Base-by-base conservation (phyloP, 306 rosid genomes). In the Pueraria montana region DNA sequence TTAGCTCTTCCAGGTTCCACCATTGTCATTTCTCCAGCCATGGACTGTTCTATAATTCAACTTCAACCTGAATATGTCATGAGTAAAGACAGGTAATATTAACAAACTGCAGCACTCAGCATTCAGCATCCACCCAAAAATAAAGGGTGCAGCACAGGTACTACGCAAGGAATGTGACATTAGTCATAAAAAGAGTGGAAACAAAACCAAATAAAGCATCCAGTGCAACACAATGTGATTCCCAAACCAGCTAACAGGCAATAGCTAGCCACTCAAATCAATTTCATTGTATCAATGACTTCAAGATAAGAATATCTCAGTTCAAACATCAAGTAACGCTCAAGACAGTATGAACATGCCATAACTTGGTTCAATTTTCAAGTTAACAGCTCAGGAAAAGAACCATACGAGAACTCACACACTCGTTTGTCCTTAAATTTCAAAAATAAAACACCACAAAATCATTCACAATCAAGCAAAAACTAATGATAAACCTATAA, bases 1-100 rank as follows among this genome's bases (percentile, higher is more conserved):
- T 82, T 92, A 50, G 68, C 84, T 43, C 84, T 80, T 52, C 75
- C 86, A 66, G 84, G 40, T 65, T 89, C 92, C 27, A 73, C 56
- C 42, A 80, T 5, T 10, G 76, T 90, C 20, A 45, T 78, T 67
- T 84, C 94, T 38, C 89, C 94, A 61, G 92, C 92, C 99, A 96
- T 96, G 66, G 72, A 11, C 18, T 45, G 62, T 48, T 32, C 23
- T 65, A 72, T 24, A 36, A 59, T 18, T 46, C 55, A 72, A 81
- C 77, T 46, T 46, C 71, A 53, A 81, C 77, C 85, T 68, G 53
- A 49, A 52, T 27, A 75, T 26, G 74, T 59, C 82, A 80, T 16
- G 61, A 20, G 68, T 27, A 18, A 79, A 78, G 48, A 84, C 10
- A n/a, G 5, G 20, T 62, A 13, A 83, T 17, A 30, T 61, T 17